Evolutionary conservation across 805 yeast genomes (phyloP).

Genomic region (Sungouiozyma intestinalis): DNA sequence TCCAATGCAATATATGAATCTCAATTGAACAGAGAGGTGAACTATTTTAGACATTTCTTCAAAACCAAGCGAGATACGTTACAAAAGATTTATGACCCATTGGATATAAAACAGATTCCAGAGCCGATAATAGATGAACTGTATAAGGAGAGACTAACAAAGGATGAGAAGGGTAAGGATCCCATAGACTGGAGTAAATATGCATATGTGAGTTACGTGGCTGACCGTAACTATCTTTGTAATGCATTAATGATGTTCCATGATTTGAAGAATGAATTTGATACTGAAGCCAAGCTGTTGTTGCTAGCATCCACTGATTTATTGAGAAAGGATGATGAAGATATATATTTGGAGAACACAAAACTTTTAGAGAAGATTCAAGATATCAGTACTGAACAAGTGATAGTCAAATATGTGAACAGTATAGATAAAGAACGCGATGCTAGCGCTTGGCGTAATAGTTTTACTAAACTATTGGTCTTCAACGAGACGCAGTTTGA

Average conservation of each 20-base stretch:
- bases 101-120: constrained; percentile 25
- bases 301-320: constrained; percentile 31
- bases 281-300: constrained; percentile 38
- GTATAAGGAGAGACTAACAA: constrained; percentile 8
- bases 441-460: constrained; percentile 36
- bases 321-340: constrained; percentile 12
- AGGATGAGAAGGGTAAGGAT: constrained; percentile 7
- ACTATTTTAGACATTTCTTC: constrained; percentile 20
- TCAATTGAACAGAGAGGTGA: constrained; percentile 23
- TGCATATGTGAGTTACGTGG: constrained; percentile 56
- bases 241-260: constrained; percentile 41
- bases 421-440: constrained; percentile 17
- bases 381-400: constrained; percentile 13
- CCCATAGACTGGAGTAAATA: constrained; percentile 33
- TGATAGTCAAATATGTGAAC: constrained; percentile 20
- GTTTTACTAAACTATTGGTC: constrained; percentile 46
- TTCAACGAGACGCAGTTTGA: constrained; percentile 42
- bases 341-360: constrained; percentile 7
- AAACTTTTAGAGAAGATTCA: constrained; percentile 4
- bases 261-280: constrained; percentile 28
- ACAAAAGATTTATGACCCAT: constrained; percentile 18
- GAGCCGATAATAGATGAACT: constrained; percentile 17
- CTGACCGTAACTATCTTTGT: constrained; percentile 40
- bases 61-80: constrained; percentile 19
- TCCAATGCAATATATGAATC: constrained; percentile 19